A percentile compares a stretch with the other conserved stretches of the same genome.
Conservation (phyloP, 129 eudicot species). For the Deinandra increscens region DNA sequence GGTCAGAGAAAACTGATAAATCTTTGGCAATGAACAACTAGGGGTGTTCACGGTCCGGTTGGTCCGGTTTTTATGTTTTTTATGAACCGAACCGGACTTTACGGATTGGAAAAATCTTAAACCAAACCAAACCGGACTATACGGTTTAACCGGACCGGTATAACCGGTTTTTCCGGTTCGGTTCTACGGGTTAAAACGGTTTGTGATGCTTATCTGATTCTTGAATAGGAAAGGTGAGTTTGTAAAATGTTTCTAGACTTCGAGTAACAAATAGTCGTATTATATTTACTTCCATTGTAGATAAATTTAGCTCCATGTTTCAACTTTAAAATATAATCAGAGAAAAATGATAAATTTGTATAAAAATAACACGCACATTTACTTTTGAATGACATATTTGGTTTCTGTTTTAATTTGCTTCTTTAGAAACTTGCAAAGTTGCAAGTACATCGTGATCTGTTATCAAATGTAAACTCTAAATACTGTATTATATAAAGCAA, state of each 20-base stretch:
- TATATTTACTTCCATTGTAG: conserved; percentile 96
- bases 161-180: no score
- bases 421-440: background rate
- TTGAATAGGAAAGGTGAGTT: conserved; percentile 78
- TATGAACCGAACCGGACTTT: no score
- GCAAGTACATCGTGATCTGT: background rate
- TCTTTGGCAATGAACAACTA: no score
- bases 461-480: background rate
- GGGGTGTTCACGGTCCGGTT: no score
- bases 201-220: no score
- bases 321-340: conserved; percentile 12
- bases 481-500: background rate
- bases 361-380: background rate
- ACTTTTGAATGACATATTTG: background rate
- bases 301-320: conserved; percentile 64
- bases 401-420: background rate
- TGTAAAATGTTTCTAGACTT: conserved; percentile 76
- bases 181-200: no score
- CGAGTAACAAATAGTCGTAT: conserved; percentile 81
- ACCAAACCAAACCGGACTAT: no score
- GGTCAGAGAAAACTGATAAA: no score
- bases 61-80: no score
- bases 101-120: no score
- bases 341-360: background rate
- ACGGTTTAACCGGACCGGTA: no score